Conservation (phyloP, 352 stramenopile genomes). For the Pythium rhizo-oryzae region DNA sequence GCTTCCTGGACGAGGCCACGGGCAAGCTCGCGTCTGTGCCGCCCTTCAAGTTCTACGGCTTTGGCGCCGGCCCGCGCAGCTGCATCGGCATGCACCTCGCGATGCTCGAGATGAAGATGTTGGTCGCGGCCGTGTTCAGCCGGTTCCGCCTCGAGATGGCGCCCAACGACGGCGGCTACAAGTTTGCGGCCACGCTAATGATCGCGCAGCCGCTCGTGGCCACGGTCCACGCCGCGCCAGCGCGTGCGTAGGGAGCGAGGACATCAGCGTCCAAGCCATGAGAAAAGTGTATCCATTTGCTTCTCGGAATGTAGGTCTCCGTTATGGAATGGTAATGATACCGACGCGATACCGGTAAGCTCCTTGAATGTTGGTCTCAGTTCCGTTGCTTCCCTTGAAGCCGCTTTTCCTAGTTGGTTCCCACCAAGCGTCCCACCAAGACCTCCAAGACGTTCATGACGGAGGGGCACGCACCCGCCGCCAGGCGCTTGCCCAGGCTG, state of each 20-base stretch:
- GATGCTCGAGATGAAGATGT: conserved; percentile 50
- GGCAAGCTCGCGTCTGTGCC: conserved; percentile 24
- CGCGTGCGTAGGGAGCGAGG: too few relatives aligned
- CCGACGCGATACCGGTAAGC: too few relatives aligned
- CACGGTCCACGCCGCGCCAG: background rate
- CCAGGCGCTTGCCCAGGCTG: background rate
- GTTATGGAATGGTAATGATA: too few relatives aligned
- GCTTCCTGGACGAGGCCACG: conserved; percentile 27
- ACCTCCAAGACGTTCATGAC: too few relatives aligned
- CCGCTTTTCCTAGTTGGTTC: too few relatives aligned
- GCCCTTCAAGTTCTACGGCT: conserved; percentile 37
- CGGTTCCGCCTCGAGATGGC: conserved; percentile 34
- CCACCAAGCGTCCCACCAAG: too few relatives aligned
- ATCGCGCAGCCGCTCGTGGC: conserved; percentile 19
- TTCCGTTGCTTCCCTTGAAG: too few relatives aligned
- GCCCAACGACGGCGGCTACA: conserved; percentile 25
- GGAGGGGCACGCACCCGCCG: too few relatives aligned
- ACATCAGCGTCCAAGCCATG: too few relatives aligned
- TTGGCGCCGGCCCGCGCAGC: conserved; percentile 21
- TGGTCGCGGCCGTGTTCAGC: conserved; percentile 37
- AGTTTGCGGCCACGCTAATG: conserved; percentile 15
- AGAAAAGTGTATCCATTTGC: too few relatives aligned
- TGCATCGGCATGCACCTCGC: conserved; percentile 52
- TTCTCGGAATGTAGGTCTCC: too few relatives aligned
- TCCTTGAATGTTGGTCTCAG: too few relatives aligned